Evolutionary conservation across 1,139 yeast species (phyloP).

Genomic region (Geotrichum histeridarum): DNA sequence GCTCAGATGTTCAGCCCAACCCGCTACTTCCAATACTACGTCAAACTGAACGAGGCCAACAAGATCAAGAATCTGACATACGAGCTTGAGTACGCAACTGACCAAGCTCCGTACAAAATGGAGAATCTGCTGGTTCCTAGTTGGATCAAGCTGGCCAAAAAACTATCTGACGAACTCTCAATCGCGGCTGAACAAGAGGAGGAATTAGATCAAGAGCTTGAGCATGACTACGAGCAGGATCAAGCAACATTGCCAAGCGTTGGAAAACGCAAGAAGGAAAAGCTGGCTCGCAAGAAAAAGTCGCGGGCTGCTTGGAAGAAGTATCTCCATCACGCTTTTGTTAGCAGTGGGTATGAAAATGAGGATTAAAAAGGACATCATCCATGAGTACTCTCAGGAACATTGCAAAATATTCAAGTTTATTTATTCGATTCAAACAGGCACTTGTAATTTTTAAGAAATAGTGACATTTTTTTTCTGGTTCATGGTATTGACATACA

Average conservation of each 20-base stretch:
- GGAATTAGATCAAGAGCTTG: neutral
- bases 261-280: neutral
- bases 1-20: constrained; percentile 70
- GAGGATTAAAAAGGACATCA: neutral
- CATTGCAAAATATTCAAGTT: no score
- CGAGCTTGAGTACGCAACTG: constrained; percentile 66
- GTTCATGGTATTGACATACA: no score
- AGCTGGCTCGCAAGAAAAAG: neutral
- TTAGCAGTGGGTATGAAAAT: constrained; percentile 48
- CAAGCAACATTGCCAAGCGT: neutral
- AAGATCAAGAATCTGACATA: constrained; percentile 49
- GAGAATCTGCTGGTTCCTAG: constrained; percentile 25
- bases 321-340: constrained; percentile 52
- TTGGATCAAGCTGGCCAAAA: constrained; percentile 55
- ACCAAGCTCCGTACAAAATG: constrained; percentile 45
- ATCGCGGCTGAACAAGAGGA: neutral
- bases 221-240: neutral
- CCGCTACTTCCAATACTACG: constrained; percentile 64
- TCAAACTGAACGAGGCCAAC: constrained; percentile 54
- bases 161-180: constrained; percentile 41
- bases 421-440: no score
- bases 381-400: no score
- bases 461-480: no score
- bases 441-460: no score
- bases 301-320: constrained; percentile 34